Conservation (phyloP, 768 basidiomycete genomes). For the Suillus occidentalis region DNA sequence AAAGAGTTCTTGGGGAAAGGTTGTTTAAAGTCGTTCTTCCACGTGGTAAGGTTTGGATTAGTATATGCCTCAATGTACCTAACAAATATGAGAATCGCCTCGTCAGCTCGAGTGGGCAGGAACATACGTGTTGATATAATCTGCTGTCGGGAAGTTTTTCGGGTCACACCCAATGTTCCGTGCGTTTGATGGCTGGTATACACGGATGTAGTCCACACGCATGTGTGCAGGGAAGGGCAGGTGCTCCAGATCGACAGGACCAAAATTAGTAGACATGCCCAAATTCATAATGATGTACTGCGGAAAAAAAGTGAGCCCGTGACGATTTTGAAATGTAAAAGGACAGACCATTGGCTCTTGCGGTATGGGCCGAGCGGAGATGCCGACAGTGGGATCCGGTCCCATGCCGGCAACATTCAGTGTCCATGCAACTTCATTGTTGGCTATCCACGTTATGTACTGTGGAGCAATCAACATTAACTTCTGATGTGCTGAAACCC, state of each 20-base stretch:
- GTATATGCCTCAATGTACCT: constrained; percentile 71
- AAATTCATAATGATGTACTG: constrained; percentile 58
- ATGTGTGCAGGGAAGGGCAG: constrained; percentile 51
- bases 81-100: constrained; percentile 2
- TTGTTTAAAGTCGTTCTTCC: constrained; percentile 45
- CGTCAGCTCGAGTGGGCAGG: background rate
- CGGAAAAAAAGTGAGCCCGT: background rate
- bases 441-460: constrained; percentile 87
- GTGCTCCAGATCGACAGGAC: constrained; percentile 51
- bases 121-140: constrained; percentile 65
- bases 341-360: constrained; percentile 81
- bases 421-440: constrained; percentile 72
- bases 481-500: background rate
- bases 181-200: constrained; percentile 66
- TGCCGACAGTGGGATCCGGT: constrained; percentile 56
- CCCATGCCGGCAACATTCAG: constrained; percentile 67
- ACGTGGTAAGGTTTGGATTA: constrained; percentile 51
- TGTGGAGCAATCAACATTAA: constrained; percentile 21
- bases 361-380: constrained; percentile 67
- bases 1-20: constrained; percentile 52
- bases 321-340: background rate
- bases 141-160: constrained; percentile 60
- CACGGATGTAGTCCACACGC: constrained; percentile 59
- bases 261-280: constrained; percentile 63
- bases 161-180: constrained; percentile 77